Conservation (phyloP, 108 stramenopile genomes). For the Chaetoceros muelleri region DNA sequence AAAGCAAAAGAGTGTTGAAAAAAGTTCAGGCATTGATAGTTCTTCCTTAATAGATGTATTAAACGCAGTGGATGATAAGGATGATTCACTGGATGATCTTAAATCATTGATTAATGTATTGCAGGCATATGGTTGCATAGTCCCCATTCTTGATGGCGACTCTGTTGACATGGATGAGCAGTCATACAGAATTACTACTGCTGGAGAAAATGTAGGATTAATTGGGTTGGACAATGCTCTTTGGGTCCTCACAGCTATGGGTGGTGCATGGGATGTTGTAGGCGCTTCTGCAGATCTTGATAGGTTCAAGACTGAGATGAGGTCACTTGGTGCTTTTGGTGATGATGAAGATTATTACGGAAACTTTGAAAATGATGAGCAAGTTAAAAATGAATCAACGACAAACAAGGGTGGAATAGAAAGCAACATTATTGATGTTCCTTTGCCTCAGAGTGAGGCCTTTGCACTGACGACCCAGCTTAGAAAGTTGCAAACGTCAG, state of each 20-base stretch:
- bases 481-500: conserved; percentile 27
- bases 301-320: conserved; percentile 16
- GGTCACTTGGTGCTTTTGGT: conserved; percentile 7
- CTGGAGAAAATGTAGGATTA: conserved; percentile 63
- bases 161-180: conserved; percentile 18
- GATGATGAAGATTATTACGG: conserved; percentile 4
- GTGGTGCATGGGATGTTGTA: conserved; percentile 63
- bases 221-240: conserved; percentile 70
- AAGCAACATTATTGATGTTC: not conserved
- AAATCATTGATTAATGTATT: conserved; percentile 51
- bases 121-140: conserved; percentile 57
- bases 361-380: conserved; percentile 1
- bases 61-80: conserved; percentile 19
- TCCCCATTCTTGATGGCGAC: conserved; percentile 4
- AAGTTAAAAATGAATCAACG: not conserved
- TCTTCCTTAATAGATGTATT: conserved; percentile 1
- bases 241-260: conserved; percentile 61
- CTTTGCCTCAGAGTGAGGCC: conserved; percentile 46
- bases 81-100: conserved; percentile 65
- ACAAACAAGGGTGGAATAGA: conserved; percentile 5
- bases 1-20: conserved; percentile 18
- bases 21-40: conserved; percentile 21
- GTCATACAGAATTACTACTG: conserved; percentile 39
- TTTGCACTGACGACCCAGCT: conserved; percentile 29
- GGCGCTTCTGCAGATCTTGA: conserved; percentile 48